A percentile compares a stretch with the other conserved stretches of the same genome.
phyloP scores from a whole-genome alignment of 495 filamentous ascomycete genomes.

The Penicillium canariense region DNA sequence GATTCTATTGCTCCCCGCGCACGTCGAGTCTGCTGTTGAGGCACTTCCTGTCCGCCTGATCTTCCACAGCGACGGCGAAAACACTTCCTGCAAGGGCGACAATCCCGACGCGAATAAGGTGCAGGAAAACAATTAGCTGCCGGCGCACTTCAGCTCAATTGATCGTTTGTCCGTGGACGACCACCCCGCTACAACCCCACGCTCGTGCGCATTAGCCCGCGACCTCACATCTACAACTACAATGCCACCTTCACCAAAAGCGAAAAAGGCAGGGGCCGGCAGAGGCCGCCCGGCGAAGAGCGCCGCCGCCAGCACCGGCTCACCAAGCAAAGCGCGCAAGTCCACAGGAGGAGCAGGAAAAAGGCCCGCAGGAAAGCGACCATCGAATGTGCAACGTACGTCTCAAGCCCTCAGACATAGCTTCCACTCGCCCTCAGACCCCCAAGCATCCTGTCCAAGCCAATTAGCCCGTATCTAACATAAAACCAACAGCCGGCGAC shows the following conservation, averaged over 20 bases:
- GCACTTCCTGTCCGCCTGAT: background rate
- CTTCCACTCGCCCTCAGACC: background rate
- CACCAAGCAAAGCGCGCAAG: constrained; percentile 20
- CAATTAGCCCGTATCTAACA: background rate
- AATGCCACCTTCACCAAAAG: constrained; percentile 20
- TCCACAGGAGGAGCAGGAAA: constrained; percentile 22
- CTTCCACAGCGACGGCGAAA: background rate
- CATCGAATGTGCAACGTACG: constrained; percentile 43
- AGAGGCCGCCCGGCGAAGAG: constrained; percentile 5
- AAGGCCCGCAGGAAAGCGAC: constrained; percentile 17
- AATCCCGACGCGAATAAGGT: background rate
- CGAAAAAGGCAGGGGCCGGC: background rate
- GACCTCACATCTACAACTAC: background rate
- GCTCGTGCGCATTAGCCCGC: background rate
- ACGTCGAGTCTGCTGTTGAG: background rate
- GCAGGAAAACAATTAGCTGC: background rate
- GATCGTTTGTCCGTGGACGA: background rate
- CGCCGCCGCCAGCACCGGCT: background rate
- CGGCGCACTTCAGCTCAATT: constrained; percentile 4
- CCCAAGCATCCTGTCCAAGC: too few species aligned
- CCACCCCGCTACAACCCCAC: background rate
- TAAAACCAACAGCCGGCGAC: constrained; percentile 59
- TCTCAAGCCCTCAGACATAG: constrained; percentile 1
- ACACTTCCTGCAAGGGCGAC: constrained; percentile 9
- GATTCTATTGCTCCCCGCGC: background rate